These are phyloP conservation scores for Malus sylvestris DNA, from an alignment of 306 rosid genomes.

Conservation along the genomic window DNA sequence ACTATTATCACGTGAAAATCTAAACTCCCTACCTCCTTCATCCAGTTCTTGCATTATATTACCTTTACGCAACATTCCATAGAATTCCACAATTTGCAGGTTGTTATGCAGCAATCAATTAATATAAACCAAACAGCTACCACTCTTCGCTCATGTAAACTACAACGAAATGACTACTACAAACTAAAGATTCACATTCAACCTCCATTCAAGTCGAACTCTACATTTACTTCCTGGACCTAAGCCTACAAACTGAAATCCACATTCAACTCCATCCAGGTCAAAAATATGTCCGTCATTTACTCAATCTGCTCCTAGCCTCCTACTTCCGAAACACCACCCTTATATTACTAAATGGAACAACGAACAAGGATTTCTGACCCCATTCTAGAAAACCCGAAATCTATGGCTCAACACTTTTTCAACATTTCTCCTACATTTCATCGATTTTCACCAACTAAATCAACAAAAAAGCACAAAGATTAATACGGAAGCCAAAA, in stretches of 20 bases:
- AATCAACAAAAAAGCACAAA: background rate
- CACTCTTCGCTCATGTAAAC: background rate
- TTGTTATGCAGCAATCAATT: background rate
- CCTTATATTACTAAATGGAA: background rate
- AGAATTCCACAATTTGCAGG: background rate
- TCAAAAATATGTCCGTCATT: background rate
- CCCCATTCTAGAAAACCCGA: background rate
- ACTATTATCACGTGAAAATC: background rate
- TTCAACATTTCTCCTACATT: background rate
- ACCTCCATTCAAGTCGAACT: background rate
- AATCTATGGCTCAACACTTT: background rate
- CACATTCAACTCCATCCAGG: background rate
- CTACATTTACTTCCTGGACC: background rate
- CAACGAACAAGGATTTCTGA: background rate
- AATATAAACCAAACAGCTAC: background rate
- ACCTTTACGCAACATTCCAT: background rate
- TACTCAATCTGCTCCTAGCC: background rate
- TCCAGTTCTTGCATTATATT: background rate
- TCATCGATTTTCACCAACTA: background rate
- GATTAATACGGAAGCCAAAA: background rate
- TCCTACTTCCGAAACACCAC: background rate
- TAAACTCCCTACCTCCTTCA: background rate
- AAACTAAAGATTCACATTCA: background rate
- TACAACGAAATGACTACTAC: background rate
- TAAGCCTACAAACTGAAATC: background rate